Conservation (phyloP, 129 eudicot species). For the Escallonia rubra region DNA sequence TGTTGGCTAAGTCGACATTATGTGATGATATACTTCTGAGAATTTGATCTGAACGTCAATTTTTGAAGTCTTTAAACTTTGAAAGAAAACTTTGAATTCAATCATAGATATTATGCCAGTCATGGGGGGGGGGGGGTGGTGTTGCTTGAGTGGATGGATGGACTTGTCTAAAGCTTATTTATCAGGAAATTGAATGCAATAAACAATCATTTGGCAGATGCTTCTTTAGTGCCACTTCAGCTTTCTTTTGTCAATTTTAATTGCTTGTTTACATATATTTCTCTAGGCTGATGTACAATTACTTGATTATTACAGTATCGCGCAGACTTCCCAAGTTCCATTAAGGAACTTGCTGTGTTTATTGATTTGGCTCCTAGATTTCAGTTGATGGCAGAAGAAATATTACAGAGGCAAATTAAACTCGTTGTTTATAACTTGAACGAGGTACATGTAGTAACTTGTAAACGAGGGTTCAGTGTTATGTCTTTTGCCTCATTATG, state of each 20-base stretch:
- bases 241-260: neutral
- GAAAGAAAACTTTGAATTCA: neutral
- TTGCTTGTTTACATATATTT: constrained; percentile 1
- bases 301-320: constrained; percentile 63
- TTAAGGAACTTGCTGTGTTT: constrained; percentile 76
- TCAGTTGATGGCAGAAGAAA: constrained; percentile 78
- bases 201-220: neutral
- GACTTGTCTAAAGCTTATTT: neutral
- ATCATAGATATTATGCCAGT: neutral
- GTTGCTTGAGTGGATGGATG: too few relatives aligned
- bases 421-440: constrained; percentile 64
- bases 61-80: too few relatives aligned
- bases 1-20: too few relatives aligned
- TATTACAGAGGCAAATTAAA: constrained; percentile 74
- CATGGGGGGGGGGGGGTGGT: too few relatives aligned
- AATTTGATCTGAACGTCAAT: too few relatives aligned
- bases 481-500: neutral
- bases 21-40: too few relatives aligned
- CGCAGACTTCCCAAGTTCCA: constrained; percentile 62
- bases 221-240: neutral
- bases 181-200: neutral
- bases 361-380: constrained; percentile 89
- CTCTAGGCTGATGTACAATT: constrained; percentile 1
- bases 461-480: neutral
- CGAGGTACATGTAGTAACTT: constrained; percentile 38